Base-by-base conservation (phyloP, 2,329 filamentous ascomycete species). In the Gliomastix tumulicola region DNA sequence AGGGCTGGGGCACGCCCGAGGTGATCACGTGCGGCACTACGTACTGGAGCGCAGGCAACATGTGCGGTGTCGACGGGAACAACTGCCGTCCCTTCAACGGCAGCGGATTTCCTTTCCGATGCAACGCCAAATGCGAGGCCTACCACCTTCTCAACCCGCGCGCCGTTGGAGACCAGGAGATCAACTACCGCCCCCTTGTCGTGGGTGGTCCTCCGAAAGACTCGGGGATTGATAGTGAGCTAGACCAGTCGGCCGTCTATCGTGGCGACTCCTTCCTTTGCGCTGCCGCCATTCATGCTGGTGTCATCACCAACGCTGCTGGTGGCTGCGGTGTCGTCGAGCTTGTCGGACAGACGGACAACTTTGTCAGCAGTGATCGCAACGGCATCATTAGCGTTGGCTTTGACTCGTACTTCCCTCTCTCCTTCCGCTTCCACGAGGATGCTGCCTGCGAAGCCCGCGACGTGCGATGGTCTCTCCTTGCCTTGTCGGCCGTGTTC, bases 211-310 rank as follows among this genome's bases (percentile, higher is more conserved):
- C 76, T 1, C 57, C 66, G 6, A 59, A 61, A 34, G 60, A 69
- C 20, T 47, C 50, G 6, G 56, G 52, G 21, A 53, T 60, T 15
- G 10, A n/a, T 2, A 28, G 11, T 16, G 50, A 56, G 4, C 43
- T 57, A 19, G 72, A 61, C 16, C 50, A 55, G 4, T 44, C 57
- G 21, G 72, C 82, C 0, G 67, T 84, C 17, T 97, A 97, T 56
- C 83, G 92, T 15, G 88, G 84, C 9, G 88, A 95, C 59, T 94
- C 87, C 12, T 94, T 86, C 60, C 82, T 95, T 37, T 95, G 88
- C 53, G 82, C 79, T 40, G 74, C 88, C 11, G 88, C 88, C 22
- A 85, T 94, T 34, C 88, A 95, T 53, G 79, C 87, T 1, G 88
- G 88, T 16, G 70, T 89, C 48, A 76, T 94, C 41, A 76, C 75